Evolutionary conservation across 306 rosid species (phyloP), one percentile per base, ranked within the genome.

Genomic region (Casuarina equisetifolia): DNA sequence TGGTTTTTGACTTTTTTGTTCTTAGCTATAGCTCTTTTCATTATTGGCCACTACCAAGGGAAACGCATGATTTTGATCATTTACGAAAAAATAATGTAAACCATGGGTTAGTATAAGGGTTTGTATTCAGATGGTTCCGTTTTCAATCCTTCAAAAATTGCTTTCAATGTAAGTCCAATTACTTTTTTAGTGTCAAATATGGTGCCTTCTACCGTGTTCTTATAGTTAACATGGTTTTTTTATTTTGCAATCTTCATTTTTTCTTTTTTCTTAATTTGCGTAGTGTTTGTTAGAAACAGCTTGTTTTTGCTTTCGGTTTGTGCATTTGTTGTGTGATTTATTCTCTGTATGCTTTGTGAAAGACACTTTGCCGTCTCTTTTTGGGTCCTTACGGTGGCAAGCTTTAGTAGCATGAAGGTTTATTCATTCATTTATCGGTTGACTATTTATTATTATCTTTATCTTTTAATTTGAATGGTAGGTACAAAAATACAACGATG

Each of bases 61-160:
- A 35, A 67, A 11, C 3, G 53, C 36, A 39, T 44, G 10, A 12
- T 69, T 5, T 9, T 13, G 84, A 82, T 86, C 81, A 64, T 82
- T 71, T 84, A 77, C 81, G 85, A 83, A 82, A 80, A 72, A 82
- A 74, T 82, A 86, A 45, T 75, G 84, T 20, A 70, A 82, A 71
- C 80, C 6, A 63, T 76, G 83, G 80, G 80, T 84, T 73, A 51
- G 44, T 77, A 61, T 45, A 42, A 13, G 3, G 39, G 35, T 66
- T 38, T 49, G n/a, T n/a, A 40, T 38, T 66, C 70, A 4, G 70
- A 58, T 57, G 38, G 38, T 57, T 6, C 20, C 9, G 63, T 57
- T 2, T 57, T 6, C 63, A 58, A 5, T 20, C 64, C 36, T 57
- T 57, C 12, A 9, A 57, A 57, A 25, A 8, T 48, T 19, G 32